These are phyloP conservation scores for Malania oleifera DNA, from an alignment of 164 flowering plant species.

Conservation along the genomic window DNA sequence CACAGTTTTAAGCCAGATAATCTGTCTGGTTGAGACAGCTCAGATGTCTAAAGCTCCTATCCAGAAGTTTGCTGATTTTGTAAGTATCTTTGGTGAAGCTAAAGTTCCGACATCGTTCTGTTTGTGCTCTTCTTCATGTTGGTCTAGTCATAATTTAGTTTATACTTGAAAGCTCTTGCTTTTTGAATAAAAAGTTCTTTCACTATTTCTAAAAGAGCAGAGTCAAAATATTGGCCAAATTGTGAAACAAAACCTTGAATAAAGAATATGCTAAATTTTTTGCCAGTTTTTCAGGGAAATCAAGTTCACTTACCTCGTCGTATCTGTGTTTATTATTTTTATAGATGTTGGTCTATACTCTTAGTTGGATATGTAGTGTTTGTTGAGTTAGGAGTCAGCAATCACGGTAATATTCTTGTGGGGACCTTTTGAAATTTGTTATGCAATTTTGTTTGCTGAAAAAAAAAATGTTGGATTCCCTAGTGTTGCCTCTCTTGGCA, in stretches of 20 bases:
- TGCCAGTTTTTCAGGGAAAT: neutral
- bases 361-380: too few relatives aligned
- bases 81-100: constrained; percentile 34
- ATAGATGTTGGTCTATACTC: too few relatives aligned
- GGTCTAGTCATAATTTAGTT: neutral
- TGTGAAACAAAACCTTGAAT: neutral
- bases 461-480: too few relatives aligned
- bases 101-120: neutral
- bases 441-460: too few relatives aligned
- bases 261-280: neutral
- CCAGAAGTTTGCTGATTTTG: constrained; percentile 97
- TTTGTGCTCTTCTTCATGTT: neutral
- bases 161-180: too few relatives aligned
- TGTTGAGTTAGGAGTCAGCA: too few relatives aligned
- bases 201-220: too few relatives aligned
- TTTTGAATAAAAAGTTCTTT: too few relatives aligned
- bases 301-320: neutral
- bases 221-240: too few relatives aligned
- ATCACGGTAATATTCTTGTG: too few relatives aligned
- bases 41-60: constrained; percentile 99
- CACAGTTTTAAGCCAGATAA: constrained; percentile 90
- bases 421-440: too few relatives aligned
- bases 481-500: neutral
- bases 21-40: constrained; percentile 90
- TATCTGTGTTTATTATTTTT: too few relatives aligned